Conservation (phyloP, 345 rosid genomes). For the Hibiscus syriacus region DNA sequence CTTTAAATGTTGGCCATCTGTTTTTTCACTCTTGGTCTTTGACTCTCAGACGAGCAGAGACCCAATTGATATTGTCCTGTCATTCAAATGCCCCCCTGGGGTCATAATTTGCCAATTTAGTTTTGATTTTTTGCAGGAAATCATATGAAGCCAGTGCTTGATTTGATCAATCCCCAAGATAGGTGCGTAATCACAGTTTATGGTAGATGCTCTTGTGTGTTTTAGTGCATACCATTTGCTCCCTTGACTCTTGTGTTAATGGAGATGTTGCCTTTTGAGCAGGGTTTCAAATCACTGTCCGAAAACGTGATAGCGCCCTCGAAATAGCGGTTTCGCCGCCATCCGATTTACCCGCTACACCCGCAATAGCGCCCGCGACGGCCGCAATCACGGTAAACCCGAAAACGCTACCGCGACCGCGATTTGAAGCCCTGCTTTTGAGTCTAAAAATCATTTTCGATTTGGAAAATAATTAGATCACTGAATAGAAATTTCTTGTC, state of each 20-base stretch:
- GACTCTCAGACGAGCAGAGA: background rate
- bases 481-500: background rate
- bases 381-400: too few relatives aligned
- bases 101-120: background rate
- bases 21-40: background rate
- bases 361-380: too few relatives aligned
- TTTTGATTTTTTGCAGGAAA: slow-evolving; percentile 38
- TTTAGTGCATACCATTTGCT: background rate
- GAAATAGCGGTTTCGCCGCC: too few relatives aligned
- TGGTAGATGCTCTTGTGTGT: background rate
- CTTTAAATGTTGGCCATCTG: background rate
- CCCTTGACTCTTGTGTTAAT: background rate
- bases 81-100: background rate
- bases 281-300: too few relatives aligned
- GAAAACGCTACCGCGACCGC: too few relatives aligned
- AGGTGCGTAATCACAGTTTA: slow-evolving; percentile 49
- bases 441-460: background rate
- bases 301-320: too few relatives aligned
- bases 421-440: too few relatives aligned
- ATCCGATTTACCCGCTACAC: too few relatives aligned
- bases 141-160: slow-evolving; percentile 52
- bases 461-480: background rate
- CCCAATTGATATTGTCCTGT: background rate
- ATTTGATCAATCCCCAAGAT: slow-evolving; percentile 75
- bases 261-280: background rate